Conservation (phyloP, 106 monocot species). For the Posidonia australis region DNA sequence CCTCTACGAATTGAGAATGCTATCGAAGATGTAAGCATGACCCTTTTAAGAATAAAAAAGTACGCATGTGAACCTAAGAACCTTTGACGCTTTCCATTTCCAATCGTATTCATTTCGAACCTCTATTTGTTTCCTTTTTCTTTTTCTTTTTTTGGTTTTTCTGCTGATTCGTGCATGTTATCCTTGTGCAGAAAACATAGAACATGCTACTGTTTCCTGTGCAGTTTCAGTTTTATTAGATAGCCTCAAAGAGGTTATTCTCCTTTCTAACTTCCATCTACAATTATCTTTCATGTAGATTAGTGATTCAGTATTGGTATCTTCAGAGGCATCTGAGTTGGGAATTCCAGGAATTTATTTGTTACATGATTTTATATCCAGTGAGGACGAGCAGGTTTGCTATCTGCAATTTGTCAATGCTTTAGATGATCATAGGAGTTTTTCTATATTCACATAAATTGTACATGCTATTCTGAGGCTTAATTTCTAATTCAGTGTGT, state of each 20-base stretch:
- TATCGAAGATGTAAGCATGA: too few relatives aligned
- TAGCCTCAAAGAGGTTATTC: background rate
- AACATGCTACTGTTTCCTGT: too few relatives aligned
- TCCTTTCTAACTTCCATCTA: background rate
- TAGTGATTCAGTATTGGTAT: constrained; percentile 39
- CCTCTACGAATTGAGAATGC: too few relatives aligned
- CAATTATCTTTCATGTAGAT: constrained; percentile 1
- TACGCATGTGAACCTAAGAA: too few relatives aligned
- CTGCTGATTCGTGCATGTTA: too few relatives aligned
- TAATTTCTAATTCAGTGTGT: background rate
- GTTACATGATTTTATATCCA: constrained; percentile 56
- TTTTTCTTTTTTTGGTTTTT: too few relatives aligned
- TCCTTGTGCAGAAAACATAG: too few relatives aligned
- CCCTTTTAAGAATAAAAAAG: too few relatives aligned
- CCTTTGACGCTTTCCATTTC: too few relatives aligned
- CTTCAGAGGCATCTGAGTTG: constrained; percentile 47
- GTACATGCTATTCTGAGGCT: background rate
- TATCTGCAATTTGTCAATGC: background rate
- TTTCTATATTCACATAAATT: background rate
- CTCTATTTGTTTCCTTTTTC: too few relatives aligned
- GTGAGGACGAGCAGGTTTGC: constrained; percentile 65
- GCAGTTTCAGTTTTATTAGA: too few relatives aligned
- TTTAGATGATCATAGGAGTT: background rate
- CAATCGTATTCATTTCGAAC: too few relatives aligned
- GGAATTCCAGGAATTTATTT: constrained; percentile 73